Evolutionary conservation across 192 early-diverging fungal species (phyloP).

Genomic region (Umbelopsis isabellina): DNA sequence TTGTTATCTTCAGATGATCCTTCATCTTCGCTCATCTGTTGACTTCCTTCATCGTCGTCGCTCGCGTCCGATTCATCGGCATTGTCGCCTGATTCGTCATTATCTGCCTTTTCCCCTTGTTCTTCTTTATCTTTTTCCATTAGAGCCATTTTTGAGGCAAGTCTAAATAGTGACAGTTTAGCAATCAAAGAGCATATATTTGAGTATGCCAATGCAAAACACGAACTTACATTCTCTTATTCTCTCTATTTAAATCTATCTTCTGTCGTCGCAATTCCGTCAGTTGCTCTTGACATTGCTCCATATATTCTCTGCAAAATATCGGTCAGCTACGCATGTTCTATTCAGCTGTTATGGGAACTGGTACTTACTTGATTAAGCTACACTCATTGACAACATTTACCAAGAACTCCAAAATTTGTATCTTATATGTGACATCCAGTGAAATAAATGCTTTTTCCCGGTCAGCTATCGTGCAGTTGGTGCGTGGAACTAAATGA

Average conservation of each 20-base stretch:
- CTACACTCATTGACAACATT: slow-evolving; percentile 37
- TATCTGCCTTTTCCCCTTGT: slow-evolving; percentile 24
- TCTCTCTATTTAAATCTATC: slow-evolving; percentile 37
- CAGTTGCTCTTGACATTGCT: slow-evolving; percentile 40
- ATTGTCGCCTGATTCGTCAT: slow-evolving; percentile 8
- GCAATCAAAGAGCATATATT: no score
- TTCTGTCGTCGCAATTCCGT: slow-evolving; percentile 37
- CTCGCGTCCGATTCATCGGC: slow-evolving; percentile 26
- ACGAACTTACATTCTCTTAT: slow-evolving; percentile 33
- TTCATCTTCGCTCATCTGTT: slow-evolving; percentile 23
- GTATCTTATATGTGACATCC: slow-evolving; percentile 27
- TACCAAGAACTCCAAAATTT: slow-evolving; percentile 31
- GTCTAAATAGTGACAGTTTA: not conserved
- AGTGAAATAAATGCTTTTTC: slow-evolving; percentile 33
- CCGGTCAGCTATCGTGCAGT: slow-evolving; percentile 29
- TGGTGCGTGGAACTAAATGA: slow-evolving; percentile 34
- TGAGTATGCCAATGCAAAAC: no score
- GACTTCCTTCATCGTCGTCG: slow-evolving; percentile 39
- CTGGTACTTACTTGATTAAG: slow-evolving; percentile 31
- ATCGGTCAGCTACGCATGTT: not conserved
- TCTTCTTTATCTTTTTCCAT: slow-evolving; percentile 28
- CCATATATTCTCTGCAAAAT: slow-evolving; percentile 37
- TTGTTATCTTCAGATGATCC: slow-evolving; percentile 7
- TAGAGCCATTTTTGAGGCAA: slow-evolving; percentile 17
- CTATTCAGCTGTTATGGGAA: no score